Conservation (phyloP, 129 eudicot species). For the Saussurea involucrata region DNA sequence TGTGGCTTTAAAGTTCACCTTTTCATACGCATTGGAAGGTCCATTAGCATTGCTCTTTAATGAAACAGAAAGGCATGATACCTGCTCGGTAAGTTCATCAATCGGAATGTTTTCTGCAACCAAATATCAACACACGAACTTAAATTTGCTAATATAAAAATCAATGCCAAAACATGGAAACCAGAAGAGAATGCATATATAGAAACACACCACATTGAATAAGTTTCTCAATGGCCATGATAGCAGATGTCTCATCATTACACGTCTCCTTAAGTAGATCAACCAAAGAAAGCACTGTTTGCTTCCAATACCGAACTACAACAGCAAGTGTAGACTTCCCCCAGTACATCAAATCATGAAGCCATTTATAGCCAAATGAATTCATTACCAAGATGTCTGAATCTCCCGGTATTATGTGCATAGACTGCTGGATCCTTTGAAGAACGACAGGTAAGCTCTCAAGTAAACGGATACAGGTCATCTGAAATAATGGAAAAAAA, state of each 20-base stretch:
- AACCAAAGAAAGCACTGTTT: constrained; percentile 56
- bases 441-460: constrained; percentile 75
- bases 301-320: constrained; percentile 90
- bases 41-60: constrained; percentile 31
- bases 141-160: constrained; percentile 2
- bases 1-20: constrained; percentile 23
- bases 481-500: constrained; percentile 52
- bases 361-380: constrained; percentile 53
- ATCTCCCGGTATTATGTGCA: constrained; percentile 25
- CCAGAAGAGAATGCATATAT: background rate
- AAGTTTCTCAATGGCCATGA: constrained; percentile 54
- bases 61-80: constrained; percentile 59
- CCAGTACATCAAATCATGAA: constrained; percentile 80
- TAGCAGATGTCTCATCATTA: constrained; percentile 36
- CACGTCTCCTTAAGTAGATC: constrained; percentile 52
- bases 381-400: constrained; percentile 27
- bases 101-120: constrained; percentile 57
- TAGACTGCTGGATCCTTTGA: constrained; percentile 42
- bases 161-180: background rate
- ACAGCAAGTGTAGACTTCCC: constrained; percentile 76
- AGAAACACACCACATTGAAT: constrained; percentile 56
- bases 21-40: constrained; percentile 20
- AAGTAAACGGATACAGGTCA: constrained; percentile 88
- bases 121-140: constrained; percentile 15
- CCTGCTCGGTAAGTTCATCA: constrained; percentile 59